phyloP scores from a whole-genome alignment of 331 rosid species.

The Ulmus americana region DNA sequence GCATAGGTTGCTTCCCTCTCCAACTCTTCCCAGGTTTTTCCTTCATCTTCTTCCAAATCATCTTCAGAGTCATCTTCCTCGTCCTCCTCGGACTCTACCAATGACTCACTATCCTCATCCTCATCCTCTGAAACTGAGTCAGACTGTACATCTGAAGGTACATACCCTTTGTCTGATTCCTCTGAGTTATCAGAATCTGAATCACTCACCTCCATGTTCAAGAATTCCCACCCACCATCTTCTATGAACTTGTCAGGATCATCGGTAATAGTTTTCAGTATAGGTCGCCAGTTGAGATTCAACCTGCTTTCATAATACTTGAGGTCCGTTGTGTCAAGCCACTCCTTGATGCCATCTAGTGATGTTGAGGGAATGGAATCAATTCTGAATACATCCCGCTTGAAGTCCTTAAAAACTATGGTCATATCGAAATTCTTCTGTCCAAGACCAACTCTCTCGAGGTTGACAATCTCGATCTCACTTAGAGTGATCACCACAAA shows the following conservation, averaged over 20 bases:
- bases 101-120: constrained; percentile 49
- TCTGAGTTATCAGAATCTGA: constrained; percentile 64
- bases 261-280: constrained; percentile 69
- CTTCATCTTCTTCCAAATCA: constrained; percentile 65
- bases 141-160: constrained; percentile 67
- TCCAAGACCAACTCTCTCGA: constrained; percentile 83
- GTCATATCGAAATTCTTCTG: constrained; percentile 86
- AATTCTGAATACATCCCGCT: constrained; percentile 69
- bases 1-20: constrained; percentile 86
- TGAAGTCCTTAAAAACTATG: constrained; percentile 69
- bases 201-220: constrained; percentile 70
- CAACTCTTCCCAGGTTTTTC: constrained; percentile 84
- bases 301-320: constrained; percentile 79
- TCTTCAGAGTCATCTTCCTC: constrained; percentile 52
- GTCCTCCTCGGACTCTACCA: constrained; percentile 65
- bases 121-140: constrained; percentile 70
- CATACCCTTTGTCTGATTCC: constrained; percentile 73
- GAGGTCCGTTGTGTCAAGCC: constrained; percentile 76
- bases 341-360: constrained; percentile 74
- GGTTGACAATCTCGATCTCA: constrained; percentile 78
- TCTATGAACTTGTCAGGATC: constrained; percentile 78
- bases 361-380: constrained; percentile 78
- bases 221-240: constrained; percentile 78
- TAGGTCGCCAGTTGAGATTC: constrained; percentile 84
- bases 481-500: constrained; percentile 67